Evolutionary conservation across 352 stramenopile species (phyloP), one percentile per base, ranked within the genome.

Genomic region (Phytophthora pistaciae): DNA sequence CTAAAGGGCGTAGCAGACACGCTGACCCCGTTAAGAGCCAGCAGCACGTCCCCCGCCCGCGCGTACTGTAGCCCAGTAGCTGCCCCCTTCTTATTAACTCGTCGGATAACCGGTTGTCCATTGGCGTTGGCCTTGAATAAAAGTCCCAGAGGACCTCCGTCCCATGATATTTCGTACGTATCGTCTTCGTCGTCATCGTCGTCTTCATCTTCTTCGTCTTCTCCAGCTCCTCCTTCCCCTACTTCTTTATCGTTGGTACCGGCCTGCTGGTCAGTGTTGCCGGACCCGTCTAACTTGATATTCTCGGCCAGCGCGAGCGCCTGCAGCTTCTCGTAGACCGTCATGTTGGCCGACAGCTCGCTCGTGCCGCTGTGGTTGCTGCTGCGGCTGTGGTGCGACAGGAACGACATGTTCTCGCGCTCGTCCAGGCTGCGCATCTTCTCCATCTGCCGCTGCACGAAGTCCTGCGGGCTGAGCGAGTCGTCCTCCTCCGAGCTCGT

Each of bases 81-180:
- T 21, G 76, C 78, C 42, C 86, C 83, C 48, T 90, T 87, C 71
- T 91, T 91, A 71, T 88, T 94, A 18, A 95, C 85, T 13, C 86
- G 80, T 46, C 88, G 84, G 56, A 95, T 95, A 18, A 93, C 72
- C 4, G 86, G 81, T 44, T 84, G 68, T 3, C 82, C 85, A 23
- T 70, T 75, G 0, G 77, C 71, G 36, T 82, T 82, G 11, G 74
- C 79, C 61, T 92, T 93, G 77, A 95, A 95, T 3, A 95, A 77
- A 14, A 95, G 70, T 0, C 88, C 88, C 3, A 95, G 75, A 53
- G 87, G 84, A 0, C 88, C 88, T 55, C 78, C 75, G 44, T 81
- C 73, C 88, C 88, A 95, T 48, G 74, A 86, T 46, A 95, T 86
- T 50, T 85, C 81, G 66, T 95, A 95, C 38, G 67, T 72, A 42